phyloP scores from a whole-genome alignment of 176 grass and related monocot genomes.

The Ensete glaucum region DNA sequence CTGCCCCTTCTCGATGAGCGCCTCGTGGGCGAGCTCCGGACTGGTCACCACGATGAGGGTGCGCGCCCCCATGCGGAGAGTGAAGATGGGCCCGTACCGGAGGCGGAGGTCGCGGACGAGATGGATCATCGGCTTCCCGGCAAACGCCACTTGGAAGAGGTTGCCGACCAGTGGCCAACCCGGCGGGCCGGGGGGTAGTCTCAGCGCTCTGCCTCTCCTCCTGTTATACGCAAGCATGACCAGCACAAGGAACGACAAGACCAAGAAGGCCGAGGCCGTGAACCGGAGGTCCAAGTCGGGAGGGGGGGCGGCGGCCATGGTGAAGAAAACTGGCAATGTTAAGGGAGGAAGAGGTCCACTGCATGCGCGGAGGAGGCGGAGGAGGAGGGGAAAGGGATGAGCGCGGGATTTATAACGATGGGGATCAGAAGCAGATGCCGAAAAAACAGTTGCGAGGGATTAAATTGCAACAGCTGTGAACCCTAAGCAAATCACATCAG shows the following conservation, averaged over 20 bases:
- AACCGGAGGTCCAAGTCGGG: background rate
- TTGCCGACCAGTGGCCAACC: conserved; percentile 76
- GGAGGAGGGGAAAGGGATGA: background rate
- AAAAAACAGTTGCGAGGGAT: background rate
- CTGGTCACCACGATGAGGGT: conserved; percentile 75
- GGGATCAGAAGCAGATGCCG: background rate
- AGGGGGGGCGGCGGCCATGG: background rate
- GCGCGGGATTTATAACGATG: background rate
- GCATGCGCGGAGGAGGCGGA: background rate
- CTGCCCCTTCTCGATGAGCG: conserved; percentile 50
- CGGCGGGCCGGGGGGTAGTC: conserved; percentile 49
- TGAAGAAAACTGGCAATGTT: too few species aligned
- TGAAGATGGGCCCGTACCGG: conserved; percentile 68
- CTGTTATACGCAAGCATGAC: conserved; percentile 9
- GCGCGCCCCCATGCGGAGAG: conserved; percentile 77
- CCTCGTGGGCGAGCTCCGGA: conserved; percentile 62
- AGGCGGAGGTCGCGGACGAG: conserved; percentile 45
- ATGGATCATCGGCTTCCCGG: conserved; percentile 79
- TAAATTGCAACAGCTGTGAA: background rate
- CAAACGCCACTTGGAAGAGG: conserved; percentile 74
- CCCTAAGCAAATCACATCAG: too few species aligned
- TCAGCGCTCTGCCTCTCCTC: conserved; percentile 30
- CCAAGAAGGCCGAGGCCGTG: background rate
- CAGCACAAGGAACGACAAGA: background rate
- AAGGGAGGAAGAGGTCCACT: too few species aligned